A percentile compares a stretch with the other conserved stretches of the same genome.
Evolutionary conservation across 192 early-diverging fungal genomes (phyloP).

Genomic region (Rhizoclosmatium globosum): DNA sequence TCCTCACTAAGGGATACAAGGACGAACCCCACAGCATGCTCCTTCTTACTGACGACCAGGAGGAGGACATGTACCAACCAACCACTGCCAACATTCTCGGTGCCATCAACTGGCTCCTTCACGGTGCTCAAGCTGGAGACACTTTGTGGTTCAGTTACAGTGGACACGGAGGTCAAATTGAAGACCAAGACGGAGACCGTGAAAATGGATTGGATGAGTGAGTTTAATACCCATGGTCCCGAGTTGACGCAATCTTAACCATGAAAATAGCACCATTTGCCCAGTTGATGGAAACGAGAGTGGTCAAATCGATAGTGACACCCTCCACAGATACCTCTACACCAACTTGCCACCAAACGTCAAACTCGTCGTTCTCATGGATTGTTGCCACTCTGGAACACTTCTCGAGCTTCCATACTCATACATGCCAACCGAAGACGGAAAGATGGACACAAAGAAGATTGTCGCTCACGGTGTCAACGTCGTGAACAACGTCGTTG

Average conservation of each 20-base stretch:
- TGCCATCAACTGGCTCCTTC: conserved; percentile 58
- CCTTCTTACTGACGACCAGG: conserved; percentile 55
- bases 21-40: conserved; percentile 9
- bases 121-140: conserved; percentile 57
- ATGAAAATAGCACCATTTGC: conserved; percentile 69
- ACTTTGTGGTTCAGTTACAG: conserved; percentile 47
- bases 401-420: conserved; percentile 38
- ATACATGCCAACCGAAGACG: conserved; percentile 29
- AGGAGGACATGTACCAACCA: conserved; percentile 44
- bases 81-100: conserved; percentile 58
- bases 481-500: not conserved
- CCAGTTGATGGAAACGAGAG: conserved; percentile 74
- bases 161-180: conserved; percentile 67
- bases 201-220: conserved; percentile 17
- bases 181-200: conserved; percentile 55
- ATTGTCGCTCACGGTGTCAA: conserved; percentile 1
- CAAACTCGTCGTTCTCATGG: conserved; percentile 75
- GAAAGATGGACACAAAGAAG: conserved; percentile 15
- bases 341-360: conserved; percentile 70
- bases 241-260: not conserved
- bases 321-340: conserved; percentile 68
- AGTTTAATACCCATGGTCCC: no score
- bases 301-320: conserved; percentile 77
- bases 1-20: conserved; percentile 44
- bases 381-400: conserved; percentile 73